Base-by-base conservation (phyloP, 345 rosid genomes). In the Lenwebbia sp. region DNA sequence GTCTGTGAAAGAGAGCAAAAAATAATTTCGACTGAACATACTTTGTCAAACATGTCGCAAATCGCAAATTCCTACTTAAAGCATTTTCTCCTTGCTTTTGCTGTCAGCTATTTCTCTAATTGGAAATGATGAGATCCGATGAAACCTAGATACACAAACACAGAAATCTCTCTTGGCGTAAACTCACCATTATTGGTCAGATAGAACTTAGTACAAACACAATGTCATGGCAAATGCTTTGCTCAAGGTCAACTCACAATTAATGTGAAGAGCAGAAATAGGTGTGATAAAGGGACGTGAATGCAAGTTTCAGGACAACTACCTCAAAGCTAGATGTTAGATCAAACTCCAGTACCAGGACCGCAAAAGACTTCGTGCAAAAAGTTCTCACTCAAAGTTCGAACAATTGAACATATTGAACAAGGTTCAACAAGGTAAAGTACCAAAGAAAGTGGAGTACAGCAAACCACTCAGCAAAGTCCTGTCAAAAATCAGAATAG, bases 1-100 rank as follows among this genome's bases (percentile, higher is more conserved):
- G 97, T 95, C 99, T 97, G 86, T 33, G 25, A 33, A 65, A 65
- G 26, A 65, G 23, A 65, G 25, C 6, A 33, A 65, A 65, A 17
- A 33, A 33, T 65, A 3, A 65, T 65, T 74, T 65, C 19, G 25
- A 52, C 44, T 44, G 25, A 74, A 54, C 41, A 53, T 13, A 30
- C 7, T 70, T 37, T 58, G 41, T 85, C 2, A 33, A 84, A 60
- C 13, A 50, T 10, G 28, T 41, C 52, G 3, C 54, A 51, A 28
- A 70, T 56, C 40, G 3, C 54, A 51, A 28, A 70, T 74, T 50
- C 49, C 40, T 62, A 30, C 40, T 62, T 62, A 15, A 30, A 28
- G 41, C 75, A 6, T 30, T 9, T 30, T 30, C 22, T 28, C 41
- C 75, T 62, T 62, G 75, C 40, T 62, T 65, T 65, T 40, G 10